A percentile compares a stretch with the other conserved stretches of the same genome.
These are phyloP conservation scores for Torrubiellomyces zombiae DNA, from an alignment of 2,329 filamentous ascomycete species.

Conservation along the genomic window DNA sequence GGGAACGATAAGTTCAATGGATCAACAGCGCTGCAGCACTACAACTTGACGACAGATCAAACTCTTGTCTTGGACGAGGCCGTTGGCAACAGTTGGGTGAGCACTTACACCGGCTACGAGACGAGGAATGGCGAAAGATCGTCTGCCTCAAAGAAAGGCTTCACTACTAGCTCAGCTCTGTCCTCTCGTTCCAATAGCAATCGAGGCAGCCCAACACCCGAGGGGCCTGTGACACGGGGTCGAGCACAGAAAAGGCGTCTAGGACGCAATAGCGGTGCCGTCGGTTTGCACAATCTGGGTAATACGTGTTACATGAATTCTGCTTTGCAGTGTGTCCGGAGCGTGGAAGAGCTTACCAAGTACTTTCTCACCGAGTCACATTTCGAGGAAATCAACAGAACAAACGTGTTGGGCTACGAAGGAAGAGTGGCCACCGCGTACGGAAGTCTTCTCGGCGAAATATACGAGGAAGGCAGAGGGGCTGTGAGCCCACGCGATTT, in stretches of 20 bases:
- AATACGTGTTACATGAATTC: conserved; percentile 99
- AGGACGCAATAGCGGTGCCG: conserved; percentile 56
- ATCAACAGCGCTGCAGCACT: conserved; percentile 43
- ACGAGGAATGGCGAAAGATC: conserved; percentile 18
- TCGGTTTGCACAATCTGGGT: conserved; percentile 76
- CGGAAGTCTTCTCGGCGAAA: conserved; percentile 54
- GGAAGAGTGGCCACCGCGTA: conserved; percentile 81
- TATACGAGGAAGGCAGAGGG: conserved; percentile 56
- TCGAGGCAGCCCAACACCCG: conserved; percentile 49
- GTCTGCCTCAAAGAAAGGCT: conserved; percentile 15
- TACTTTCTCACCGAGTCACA: conserved; percentile 72
- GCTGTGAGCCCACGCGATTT: conserved; percentile 67
- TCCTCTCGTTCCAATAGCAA: conserved; percentile 31
- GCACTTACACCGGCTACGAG: conserved; percentile 25
- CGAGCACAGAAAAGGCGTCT: conserved; percentile 52
- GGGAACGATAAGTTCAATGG: conserved; percentile 65
- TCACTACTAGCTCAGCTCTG: conserved; percentile 9
- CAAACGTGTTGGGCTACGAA: conserved; percentile 72
- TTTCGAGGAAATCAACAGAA: conserved; percentile 64
- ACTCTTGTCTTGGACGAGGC: conserved; percentile 75
- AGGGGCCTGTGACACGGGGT: conserved; percentile 51
- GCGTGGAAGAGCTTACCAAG: conserved; percentile 80
- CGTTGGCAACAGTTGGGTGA: conserved; percentile 42
- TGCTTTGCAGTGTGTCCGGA: conserved; percentile 83
- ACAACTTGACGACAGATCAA: conserved; percentile 55